These are phyloP conservation scores for Ceriops zippeliana DNA, from an alignment of 345 rosid genomes.

Conservation along the genomic window DNA sequence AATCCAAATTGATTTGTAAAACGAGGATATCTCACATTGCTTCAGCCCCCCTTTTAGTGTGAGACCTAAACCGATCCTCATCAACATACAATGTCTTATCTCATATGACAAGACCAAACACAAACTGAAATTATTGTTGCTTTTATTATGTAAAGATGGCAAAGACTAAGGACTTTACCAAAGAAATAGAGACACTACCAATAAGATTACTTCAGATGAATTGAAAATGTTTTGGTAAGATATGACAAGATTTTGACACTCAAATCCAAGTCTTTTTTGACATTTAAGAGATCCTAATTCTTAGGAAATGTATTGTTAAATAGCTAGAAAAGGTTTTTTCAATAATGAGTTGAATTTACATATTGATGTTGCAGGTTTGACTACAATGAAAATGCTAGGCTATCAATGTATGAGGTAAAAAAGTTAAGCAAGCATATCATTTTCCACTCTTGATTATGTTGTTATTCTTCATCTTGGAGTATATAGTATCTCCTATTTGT, in stretches of 20 bases:
- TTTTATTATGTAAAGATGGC: constrained; percentile 54
- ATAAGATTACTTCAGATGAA: constrained; percentile 64
- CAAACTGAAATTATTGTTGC: neutral
- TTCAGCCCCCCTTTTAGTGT: no score
- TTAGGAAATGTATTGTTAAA: no score
- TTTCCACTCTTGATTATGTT: neutral
- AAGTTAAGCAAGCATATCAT: constrained; percentile 38
- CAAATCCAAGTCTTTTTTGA: constrained; percentile 90
- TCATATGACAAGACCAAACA: neutral
- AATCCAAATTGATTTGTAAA: no score
- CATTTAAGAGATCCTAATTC: constrained; percentile 44
- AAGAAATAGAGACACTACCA: constrained; percentile 42
- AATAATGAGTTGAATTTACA: neutral
- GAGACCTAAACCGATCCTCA: no score
- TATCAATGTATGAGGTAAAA: constrained; percentile 82
- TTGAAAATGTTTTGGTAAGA: constrained; percentile 81
- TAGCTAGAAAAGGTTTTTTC: neutral
- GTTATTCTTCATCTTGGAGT: neutral
- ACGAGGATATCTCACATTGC: no score
- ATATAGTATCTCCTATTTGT: constrained; percentile 4
- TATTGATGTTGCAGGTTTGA: constrained; percentile 60
- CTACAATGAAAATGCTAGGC: constrained; percentile 84
- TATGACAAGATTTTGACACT: constrained; percentile 69
- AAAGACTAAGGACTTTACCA: constrained; percentile 79
- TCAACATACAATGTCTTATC: neutral